A percentile compares a stretch with the other conserved stretches of the same genome.
Evolutionary conservation across 768 basidiomycete genomes (phyloP).

Genomic region (Galerina sulciceps): DNA sequence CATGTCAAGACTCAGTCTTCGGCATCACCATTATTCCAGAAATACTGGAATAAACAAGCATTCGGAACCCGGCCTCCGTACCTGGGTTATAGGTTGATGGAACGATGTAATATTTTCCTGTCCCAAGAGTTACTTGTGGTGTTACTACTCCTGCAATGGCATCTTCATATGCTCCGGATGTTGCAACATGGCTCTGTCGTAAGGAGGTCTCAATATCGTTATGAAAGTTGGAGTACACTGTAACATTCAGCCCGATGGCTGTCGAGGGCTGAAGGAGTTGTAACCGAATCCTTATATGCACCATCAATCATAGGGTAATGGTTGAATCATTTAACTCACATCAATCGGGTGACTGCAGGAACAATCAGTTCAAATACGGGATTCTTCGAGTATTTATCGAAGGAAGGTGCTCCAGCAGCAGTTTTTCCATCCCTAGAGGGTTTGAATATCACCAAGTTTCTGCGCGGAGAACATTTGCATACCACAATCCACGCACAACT

Average conservation of each 20-base stretch:
- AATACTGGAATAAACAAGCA: constrained; percentile 62
- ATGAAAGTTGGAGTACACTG: constrained; percentile 48
- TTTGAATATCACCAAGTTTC: not conserved
- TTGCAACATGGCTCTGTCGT: constrained; percentile 46
- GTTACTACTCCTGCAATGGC: constrained; percentile 73
- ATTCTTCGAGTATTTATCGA: constrained; percentile 65
- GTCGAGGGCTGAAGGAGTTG: constrained; percentile 56
- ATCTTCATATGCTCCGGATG: constrained; percentile 85
- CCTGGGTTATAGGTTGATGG: constrained; percentile 77
- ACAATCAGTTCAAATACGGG: constrained; percentile 70
- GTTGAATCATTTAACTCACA: constrained; percentile 41
- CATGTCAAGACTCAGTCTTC: not conserved
- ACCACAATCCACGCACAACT: constrained; percentile 76
- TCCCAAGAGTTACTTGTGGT: constrained; percentile 49
- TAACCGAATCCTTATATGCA: constrained; percentile 62
- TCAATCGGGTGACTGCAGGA: constrained; percentile 54
- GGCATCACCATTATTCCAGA: constrained; percentile 25
- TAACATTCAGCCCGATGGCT: constrained; percentile 59
- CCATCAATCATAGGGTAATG: not conserved
- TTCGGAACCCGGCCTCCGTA: constrained; percentile 55
- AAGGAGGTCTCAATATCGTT: constrained; percentile 18
- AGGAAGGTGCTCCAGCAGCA: constrained; percentile 74
- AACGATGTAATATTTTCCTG: constrained; percentile 73
- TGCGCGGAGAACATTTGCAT: constrained; percentile 19
- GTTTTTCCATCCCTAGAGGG: constrained; percentile 52